Base-by-base conservation (phyloP, 1,139 yeast species). In the Sugiyamaella xylanicola region DNA sequence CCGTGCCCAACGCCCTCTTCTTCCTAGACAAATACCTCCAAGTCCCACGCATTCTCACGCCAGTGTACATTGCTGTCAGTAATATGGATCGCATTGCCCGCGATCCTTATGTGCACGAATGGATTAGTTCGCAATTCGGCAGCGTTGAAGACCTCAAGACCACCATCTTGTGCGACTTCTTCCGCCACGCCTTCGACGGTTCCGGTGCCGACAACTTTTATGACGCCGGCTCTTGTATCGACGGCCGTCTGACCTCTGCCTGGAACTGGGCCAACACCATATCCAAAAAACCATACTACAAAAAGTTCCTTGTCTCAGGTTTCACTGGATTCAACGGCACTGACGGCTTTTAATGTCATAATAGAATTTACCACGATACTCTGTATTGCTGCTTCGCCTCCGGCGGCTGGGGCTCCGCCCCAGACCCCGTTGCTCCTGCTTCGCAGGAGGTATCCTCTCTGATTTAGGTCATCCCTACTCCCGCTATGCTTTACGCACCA, bases 201-300 rank as follows among this genome's bases (percentile, higher is more conserved):
- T 82, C 87, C 5, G 93, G 93, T 44, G 90, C 90, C 5, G 89
- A 85, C 64, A 85, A 86, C 68, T 85, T 83, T 68, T 86, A 83
- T 67, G 86, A 85, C 76, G 87, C 90, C 22, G 93, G 93, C 1
- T 82, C 87, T 13, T 86, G 93, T 70, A 86, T 86, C 56, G 93
- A 86, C 67, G 93, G 92, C 20, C 77, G 92, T 53, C 72, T 86
- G 52, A 86, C 93, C 0, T 81, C 86, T 54, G 88, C 91, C 1
- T 86, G 92, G 88, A 86, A 86, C 64, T 87, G 88, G 78, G 85
- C 90, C 53, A 86, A 86, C 65, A 78, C 78, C 57, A 82, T 86
- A 46, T 72, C 83, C 29, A 84, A 84, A 66, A 85, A 85, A 65
- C 76, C 78, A 8, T 86, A 85, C 66, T 83, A 80, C 64, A 84